Evolutionary conservation across 106 monocot genomes (phyloP), one percentile per base, ranked within the genome.

Genomic region (Dendrobium officinale): DNA sequence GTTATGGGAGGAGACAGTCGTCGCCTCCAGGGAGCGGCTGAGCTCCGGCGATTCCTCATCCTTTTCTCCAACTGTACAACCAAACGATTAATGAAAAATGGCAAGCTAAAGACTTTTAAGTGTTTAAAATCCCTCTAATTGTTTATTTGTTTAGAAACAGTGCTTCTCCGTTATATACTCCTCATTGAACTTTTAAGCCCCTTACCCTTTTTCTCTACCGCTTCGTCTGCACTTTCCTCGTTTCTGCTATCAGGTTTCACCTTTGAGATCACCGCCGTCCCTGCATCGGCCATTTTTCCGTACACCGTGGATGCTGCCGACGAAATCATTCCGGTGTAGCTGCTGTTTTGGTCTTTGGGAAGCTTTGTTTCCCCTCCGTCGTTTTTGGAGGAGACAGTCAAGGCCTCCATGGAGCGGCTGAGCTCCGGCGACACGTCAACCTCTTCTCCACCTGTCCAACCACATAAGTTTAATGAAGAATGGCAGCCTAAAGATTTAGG

Each of bases 121-220:
- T 37, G 37, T 2, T 37, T 37, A 37, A 37, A 37, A 37, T 37
- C 37, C 2, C 37, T 37, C 37, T 37, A 37, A 37, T 37, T 37
- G 3, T 37, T 37, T 37, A 37, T 37, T 37, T 37, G 37, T 2
- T 37, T 37, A 37, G 37, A 37, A 37, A 37, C 33, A 37, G 2
- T 37, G 77, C 82, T 91, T 91, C 67, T 84, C 86, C 26, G 83
- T 67, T 2, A 90, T 41, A 66, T 74, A 90, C 42, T 85, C 87
- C 79, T 75, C 82, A 80, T 51, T 18, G 84, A 77, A 29, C 29
- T 29, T 29, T 29, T 0, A 31, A 77, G 56, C 80, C 84, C 84
- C 77, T 82, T 82, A 0, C 55, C 85, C 59, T 31, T 18, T 41
- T 27, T 22, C 81, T 18, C 70, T 29, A 37, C 20, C 24, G 11